These are phyloP conservation scores for Pichia sp. DNA, from an alignment of 1,139 yeast species.

Conservation along the genomic window DNA sequence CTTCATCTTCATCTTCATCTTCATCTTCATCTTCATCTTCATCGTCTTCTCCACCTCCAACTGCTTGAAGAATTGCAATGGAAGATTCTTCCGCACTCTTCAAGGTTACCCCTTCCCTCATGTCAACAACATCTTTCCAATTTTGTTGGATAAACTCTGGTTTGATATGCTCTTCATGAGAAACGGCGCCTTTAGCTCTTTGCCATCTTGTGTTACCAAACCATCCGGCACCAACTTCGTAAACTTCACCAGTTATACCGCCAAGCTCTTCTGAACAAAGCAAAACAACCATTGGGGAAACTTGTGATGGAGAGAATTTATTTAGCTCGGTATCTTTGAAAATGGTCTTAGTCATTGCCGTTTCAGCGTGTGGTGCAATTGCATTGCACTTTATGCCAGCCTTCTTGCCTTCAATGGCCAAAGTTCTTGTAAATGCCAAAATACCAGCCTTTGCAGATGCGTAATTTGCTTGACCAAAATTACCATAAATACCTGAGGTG, in stretches of 20 bases:
- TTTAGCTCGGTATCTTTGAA: conserved; percentile 73
- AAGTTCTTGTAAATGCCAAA: conserved; percentile 74
- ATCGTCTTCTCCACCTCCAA: conserved; percentile 47
- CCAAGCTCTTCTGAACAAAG: conserved; percentile 66
- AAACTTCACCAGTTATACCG: conserved; percentile 60
- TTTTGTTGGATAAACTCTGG: conserved; percentile 50
- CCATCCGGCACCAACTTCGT: conserved; percentile 89
- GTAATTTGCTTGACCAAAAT: conserved; percentile 96
- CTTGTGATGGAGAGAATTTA: conserved; percentile 81
- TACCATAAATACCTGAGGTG: conserved; percentile 95
- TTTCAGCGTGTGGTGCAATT: conserved; percentile 96
- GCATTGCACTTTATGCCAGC: conserved; percentile 68
- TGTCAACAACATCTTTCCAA: conserved; percentile 62
- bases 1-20: conserved; percentile 21
- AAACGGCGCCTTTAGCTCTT: conserved; percentile 79
- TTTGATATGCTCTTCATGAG: conserved; percentile 34
- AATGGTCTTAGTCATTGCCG: conserved; percentile 90
- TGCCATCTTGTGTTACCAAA: conserved; percentile 93
- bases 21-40: conserved; percentile 35
- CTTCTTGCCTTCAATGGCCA: conserved; percentile 87
- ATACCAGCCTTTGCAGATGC: conserved; percentile 91
- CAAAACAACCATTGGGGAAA: conserved; percentile 82
- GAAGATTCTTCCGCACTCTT: conserved; percentile 68
- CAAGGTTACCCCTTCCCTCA: conserved; percentile 55
- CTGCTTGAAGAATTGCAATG: conserved; percentile 66